Evolutionary conservation across 306 rosid species (phyloP).

Genomic region (Cicer pinnatifidum): DNA sequence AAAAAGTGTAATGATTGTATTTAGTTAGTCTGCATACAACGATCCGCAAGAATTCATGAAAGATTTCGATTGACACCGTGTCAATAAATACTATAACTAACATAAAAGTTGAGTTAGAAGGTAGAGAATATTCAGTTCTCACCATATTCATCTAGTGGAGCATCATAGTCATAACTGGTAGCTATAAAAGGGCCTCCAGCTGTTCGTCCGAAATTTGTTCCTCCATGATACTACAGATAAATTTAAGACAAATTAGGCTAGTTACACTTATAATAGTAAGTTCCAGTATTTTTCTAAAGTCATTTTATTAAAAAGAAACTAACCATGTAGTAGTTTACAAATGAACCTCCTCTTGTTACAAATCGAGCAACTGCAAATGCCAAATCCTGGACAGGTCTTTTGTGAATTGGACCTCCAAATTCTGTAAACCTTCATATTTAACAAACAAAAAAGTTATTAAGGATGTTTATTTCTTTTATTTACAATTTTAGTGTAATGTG

Average conservation of each 20-base stretch:
- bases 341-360: constrained; percentile 91
- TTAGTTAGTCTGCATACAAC: not conserved
- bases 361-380: constrained; percentile 89
- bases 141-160: constrained; percentile 99
- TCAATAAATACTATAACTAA: constrained; percentile 1
- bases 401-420: constrained; percentile 87
- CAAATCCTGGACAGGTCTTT: constrained; percentile 93
- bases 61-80: not conserved
- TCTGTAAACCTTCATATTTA: constrained; percentile 77
- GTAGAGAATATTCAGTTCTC: constrained; percentile 46
- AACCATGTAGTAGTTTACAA: constrained; percentile 96
- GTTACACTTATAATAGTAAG: constrained; percentile 28
- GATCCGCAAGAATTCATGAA: constrained; percentile 7
- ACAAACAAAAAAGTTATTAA: constrained; percentile 22
- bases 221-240: constrained; percentile 85
- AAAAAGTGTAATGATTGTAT: not conserved
- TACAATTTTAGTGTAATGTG: constrained; percentile 3
- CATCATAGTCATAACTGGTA: constrained; percentile 98
- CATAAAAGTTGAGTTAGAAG: not conserved
- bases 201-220: constrained; percentile 97
- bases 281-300: constrained; percentile 27
- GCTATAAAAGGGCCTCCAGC: constrained; percentile 99
- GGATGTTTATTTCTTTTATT: constrained; percentile 35
- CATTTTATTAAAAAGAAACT: constrained; percentile 35
- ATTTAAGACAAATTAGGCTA: constrained; percentile 8